These are phyloP conservation scores for Agapanthus africanus DNA, from an alignment of 106 monocot species.

Conservation along the genomic window DNA sequence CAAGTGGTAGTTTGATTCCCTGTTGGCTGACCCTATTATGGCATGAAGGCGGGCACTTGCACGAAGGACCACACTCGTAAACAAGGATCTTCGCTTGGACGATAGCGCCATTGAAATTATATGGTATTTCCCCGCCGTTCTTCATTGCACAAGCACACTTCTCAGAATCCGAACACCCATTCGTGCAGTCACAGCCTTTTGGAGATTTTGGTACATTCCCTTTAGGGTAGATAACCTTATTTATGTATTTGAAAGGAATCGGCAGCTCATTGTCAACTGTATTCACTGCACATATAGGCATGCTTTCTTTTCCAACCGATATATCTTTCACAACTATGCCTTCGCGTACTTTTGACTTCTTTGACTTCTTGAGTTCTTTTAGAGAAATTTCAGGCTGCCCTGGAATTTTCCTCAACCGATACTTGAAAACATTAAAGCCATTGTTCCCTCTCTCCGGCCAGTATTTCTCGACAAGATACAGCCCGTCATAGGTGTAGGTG, in stretches of 20 bases:
- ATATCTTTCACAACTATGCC: constrained; percentile 71
- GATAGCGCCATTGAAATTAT: constrained; percentile 77
- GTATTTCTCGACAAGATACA: constrained; percentile 69
- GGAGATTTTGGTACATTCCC: constrained; percentile 30
- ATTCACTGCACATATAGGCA: constrained; percentile 73
- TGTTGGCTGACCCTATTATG: constrained; percentile 78
- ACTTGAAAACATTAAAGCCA: constrained; percentile 55
- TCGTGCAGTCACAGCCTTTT: constrained; percentile 59
- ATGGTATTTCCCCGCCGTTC: constrained; percentile 93
- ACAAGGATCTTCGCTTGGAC: constrained; percentile 74
- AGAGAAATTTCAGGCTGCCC: constrained; percentile 79
- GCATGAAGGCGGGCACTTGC: constrained; percentile 76
- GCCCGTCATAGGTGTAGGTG: constrained; percentile 78
- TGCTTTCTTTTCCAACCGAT: constrained; percentile 65
- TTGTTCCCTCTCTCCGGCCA: constrained; percentile 43
- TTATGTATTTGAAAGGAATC: constrained; percentile 54
- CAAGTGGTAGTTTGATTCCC: constrained; percentile 64
- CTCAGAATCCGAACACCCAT: constrained; percentile 56
- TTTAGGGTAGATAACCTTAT: constrained; percentile 57
- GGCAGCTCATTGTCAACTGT: constrained; percentile 55
- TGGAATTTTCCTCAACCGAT: constrained; percentile 56
- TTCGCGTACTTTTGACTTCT: constrained; percentile 35
- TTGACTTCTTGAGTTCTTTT: constrained; percentile 45
- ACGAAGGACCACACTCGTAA: constrained; percentile 83
- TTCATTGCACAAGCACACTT: constrained; percentile 77